Conservation (phyloP, 768 basidiomycete species). For the Kwoniella dejecticola region DNA sequence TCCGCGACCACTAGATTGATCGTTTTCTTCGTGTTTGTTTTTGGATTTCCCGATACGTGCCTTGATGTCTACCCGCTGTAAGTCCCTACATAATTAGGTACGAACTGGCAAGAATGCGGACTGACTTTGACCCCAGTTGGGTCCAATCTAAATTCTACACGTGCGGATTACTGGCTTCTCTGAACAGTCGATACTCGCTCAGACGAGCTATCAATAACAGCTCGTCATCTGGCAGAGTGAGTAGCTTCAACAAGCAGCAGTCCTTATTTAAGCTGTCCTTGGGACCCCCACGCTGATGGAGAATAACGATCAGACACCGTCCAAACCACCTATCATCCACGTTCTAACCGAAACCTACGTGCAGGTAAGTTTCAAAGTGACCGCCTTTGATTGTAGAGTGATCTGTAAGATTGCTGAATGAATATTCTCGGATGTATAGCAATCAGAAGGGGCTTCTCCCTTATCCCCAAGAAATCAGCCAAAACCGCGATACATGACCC, state of each 20-base stretch:
- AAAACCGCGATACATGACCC: not conserved
- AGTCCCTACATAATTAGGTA: not conserved
- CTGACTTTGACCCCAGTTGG: conserved; percentile 6
- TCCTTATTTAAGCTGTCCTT: too few relatives aligned
- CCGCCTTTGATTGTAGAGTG: not conserved
- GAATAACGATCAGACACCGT: too few relatives aligned
- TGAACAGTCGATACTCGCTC: conserved; percentile 14
- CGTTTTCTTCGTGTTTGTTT: conserved; percentile 6
- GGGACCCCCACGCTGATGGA: too few relatives aligned
- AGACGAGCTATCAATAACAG: conserved; percentile 2
- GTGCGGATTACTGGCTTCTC: conserved; percentile 8
- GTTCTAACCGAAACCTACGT: conserved; percentile 22
- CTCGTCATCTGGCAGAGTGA: not conserved
- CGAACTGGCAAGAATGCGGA: not conserved
- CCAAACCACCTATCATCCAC: conserved; percentile 10
- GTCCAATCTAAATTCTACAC: conserved; percentile 15
- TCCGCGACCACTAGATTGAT: too few relatives aligned
- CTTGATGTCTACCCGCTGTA: conserved; percentile 13
- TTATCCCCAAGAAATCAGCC: not conserved
- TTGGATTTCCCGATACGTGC: not conserved
- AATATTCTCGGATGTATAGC: not conserved
- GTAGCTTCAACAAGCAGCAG: not conserved
- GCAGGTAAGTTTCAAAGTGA: conserved; percentile 6
- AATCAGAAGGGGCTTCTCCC: not conserved
- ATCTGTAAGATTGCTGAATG: too few relatives aligned